Base-by-base conservation (phyloP, 2,329 filamentous ascomycete genomes). In the Stagonosporopsis tanaceti region DNA sequence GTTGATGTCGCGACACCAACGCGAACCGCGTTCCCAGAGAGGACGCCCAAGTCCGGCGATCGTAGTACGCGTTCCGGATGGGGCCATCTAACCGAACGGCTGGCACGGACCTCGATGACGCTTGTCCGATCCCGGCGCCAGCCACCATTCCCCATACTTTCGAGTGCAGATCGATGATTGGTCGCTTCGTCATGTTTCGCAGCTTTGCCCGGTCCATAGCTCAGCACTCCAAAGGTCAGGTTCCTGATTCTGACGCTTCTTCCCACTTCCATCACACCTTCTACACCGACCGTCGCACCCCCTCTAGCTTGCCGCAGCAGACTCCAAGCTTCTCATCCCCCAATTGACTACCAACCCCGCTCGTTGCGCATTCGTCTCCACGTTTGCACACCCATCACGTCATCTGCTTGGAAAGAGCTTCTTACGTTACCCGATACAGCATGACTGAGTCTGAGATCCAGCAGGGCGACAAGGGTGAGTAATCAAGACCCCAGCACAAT, bases 381-480 rank as follows among this genome's bases (percentile, higher is more conserved):
- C 34, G 53, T 65, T 57, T 64, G 55, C 53, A 47, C 47, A 62
- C 52, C 50, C 59, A 73, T 68, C 67, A 73, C 72, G 68, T 75
- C 71, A 73, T 72, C 61, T 41, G 55, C 53, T 50, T 55, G 53
- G 44, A 40, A 52, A 61, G 64, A 60, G 42, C 61, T 60, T 57
- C 42, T 45, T 47, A 27, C 50, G 50, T 40, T 34, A 50, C 52
- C 54, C 60, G 53, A 20, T 57, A 53, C 68, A 71, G 44, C 53
- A 76, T 76, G 74, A 68, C 72, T 40, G 73, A 76, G 34, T 68
- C 67, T 27, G 60, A 75, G 53, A 67, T 76, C 42, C 70, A 76
- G 45, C 50, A 75, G 47, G 74, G 74, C 55, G 74, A 76, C 50
- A 64, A 76, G 71, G 74, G 74, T 76, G 67, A 40, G 71, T 59